Conservation (phyloP, 768 basidiomycete genomes). For the Peribolospora kevripleyi region DNA sequence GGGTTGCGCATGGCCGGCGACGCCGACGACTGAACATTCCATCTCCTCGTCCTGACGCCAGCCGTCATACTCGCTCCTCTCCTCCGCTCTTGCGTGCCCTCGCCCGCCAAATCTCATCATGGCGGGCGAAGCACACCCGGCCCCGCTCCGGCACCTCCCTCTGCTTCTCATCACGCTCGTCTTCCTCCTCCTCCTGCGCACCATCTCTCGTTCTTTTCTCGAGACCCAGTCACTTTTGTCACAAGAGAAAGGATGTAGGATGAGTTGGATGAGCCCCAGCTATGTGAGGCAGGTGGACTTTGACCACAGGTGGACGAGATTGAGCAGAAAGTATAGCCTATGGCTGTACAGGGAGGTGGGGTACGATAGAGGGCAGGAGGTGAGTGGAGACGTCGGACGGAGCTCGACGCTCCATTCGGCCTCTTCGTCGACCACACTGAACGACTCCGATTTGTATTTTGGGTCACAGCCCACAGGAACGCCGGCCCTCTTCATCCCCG, state of each 20-base stretch:
- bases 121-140: too few species aligned
- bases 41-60: too few species aligned
- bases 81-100: too few species aligned
- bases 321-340: slow-evolving; percentile 54
- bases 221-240: slow-evolving; percentile 9
- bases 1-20: too few species aligned
- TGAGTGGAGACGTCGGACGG: slow-evolving; percentile 14
- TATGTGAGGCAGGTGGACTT: neutral
- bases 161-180: neutral
- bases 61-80: too few species aligned
- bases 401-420: neutral
- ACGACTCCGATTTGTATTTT: neutral
- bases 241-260: slow-evolving; percentile 15
- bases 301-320: slow-evolving; percentile 40
- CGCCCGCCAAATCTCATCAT: too few species aligned
- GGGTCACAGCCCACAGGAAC: slow-evolving; percentile 25
- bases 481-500: slow-evolving; percentile 91
- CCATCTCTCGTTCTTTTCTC: slow-evolving; percentile 8
- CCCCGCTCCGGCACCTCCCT: neutral
- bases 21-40: too few species aligned
- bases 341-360: slow-evolving; percentile 74
- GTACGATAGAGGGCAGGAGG: slow-evolving; percentile 43
- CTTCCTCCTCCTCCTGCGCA: neutral
- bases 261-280: slow-evolving; percentile 15
- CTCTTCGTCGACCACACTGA: neutral